Percentiles rank a stretch among this genome's conserved stretches.
phyloP scores from a whole-genome alignment of 768 basidiomycete genomes.

The Pulveroboletus sp. region DNA sequence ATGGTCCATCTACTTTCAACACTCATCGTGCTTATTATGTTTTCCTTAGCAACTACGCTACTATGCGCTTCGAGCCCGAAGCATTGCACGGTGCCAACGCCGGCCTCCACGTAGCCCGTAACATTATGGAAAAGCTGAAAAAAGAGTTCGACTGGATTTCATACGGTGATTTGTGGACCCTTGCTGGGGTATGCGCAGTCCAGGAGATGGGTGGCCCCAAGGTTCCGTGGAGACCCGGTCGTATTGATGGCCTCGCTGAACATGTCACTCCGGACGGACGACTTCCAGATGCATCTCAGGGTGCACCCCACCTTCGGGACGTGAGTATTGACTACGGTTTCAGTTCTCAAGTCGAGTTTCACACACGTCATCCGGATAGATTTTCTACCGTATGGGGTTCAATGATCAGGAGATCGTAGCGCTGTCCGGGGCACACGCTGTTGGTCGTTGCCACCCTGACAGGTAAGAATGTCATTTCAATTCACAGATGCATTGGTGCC shows the following conservation, averaged over 20 bases:
- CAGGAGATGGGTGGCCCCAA: conserved; percentile 94
- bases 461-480: conserved; percentile 41
- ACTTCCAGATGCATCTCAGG: conserved; percentile 84
- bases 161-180: conserved; percentile 96
- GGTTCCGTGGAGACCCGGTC: conserved; percentile 90
- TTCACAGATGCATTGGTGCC: neutral
- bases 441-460: conserved; percentile 90
- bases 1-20: conserved; percentile 9
- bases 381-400: conserved; percentile 84
- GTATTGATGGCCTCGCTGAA: conserved; percentile 79
- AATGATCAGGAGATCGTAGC: conserved; percentile 98
- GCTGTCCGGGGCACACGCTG: conserved; percentile 89
- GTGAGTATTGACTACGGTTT: conserved; percentile 36
- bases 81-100: conserved; percentile 80
- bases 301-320: conserved; percentile 79
- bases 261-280: conserved; percentile 85
- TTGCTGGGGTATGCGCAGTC: conserved; percentile 88
- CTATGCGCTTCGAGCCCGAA: conserved; percentile 97
- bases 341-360: neutral
- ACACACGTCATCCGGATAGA: conserved; percentile 27
- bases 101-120: conserved; percentile 78
- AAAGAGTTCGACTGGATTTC: conserved; percentile 88
- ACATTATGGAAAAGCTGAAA: conserved; percentile 84
- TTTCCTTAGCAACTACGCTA: conserved; percentile 84
- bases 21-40: conserved; percentile 2